These are phyloP conservation scores for Lithospermum erythrorhizon DNA, from an alignment of 257 asterid species.

Conservation along the genomic window DNA sequence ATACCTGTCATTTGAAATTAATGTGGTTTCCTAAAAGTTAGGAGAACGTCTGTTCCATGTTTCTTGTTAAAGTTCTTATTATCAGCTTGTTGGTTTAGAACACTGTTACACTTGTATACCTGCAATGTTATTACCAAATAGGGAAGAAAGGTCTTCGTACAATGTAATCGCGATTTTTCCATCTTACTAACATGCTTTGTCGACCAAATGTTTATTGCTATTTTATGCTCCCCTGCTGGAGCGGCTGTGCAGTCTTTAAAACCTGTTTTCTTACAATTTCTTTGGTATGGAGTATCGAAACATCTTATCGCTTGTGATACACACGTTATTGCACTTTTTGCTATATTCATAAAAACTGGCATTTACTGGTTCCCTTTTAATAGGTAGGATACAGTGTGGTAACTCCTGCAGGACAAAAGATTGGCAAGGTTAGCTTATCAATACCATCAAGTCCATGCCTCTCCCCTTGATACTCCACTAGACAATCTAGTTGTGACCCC, in stretches of 20 bases:
- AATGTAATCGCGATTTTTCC: too few relatives aligned
- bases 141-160: neutral
- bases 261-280: too few relatives aligned
- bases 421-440: constrained; percentile 45
- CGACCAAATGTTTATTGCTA: too few relatives aligned
- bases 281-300: too few relatives aligned
- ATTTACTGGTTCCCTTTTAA: constrained; percentile 11
- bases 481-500: neutral
- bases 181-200: too few relatives aligned
- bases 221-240: too few relatives aligned
- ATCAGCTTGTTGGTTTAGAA: neutral
- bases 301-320: neutral
- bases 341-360: neutral
- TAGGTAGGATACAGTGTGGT: constrained; percentile 62
- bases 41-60: neutral
- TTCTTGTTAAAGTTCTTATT: neutral
- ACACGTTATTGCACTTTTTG: neutral
- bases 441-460: neutral
- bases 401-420: constrained; percentile 30
- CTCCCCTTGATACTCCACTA: neutral
- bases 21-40: neutral
- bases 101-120: neutral
- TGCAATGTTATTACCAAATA: neutral
- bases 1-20: neutral
- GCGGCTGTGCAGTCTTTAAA: too few relatives aligned